Conservation (phyloP, 345 rosid species). For the Lagerstroemia speciosa region DNA sequence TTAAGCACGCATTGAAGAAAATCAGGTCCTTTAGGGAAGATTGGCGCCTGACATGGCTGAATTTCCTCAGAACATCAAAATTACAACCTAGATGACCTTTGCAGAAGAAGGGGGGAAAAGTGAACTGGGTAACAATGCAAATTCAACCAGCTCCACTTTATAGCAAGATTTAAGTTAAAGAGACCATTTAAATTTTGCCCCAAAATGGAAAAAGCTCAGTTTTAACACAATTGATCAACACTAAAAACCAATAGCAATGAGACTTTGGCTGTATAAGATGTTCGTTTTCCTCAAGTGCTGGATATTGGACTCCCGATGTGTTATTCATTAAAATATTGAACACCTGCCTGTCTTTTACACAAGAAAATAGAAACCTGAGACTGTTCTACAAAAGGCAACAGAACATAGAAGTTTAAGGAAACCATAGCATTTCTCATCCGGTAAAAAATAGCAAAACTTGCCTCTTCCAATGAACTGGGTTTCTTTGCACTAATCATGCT, state of each 20-base stretch:
- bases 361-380: background rate
- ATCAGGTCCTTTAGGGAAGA: background rate
- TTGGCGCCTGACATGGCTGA: background rate
- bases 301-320: background rate
- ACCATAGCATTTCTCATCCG: background rate
- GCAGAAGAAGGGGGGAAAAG: background rate
- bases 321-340: background rate
- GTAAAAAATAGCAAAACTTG: constrained; percentile 13
- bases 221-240: background rate
- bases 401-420: background rate
- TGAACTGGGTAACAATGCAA: background rate
- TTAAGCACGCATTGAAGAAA: background rate
- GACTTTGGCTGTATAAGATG: background rate
- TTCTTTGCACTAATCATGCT: constrained; percentile 40
- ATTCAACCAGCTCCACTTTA: background rate
- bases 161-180: background rate
- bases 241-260: background rate
- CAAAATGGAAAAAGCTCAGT: background rate
- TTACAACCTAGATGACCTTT: background rate
- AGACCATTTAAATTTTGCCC: background rate
- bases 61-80: background rate
- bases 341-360: background rate
- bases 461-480: constrained; percentile 63
- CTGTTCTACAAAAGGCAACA: background rate
- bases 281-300: background rate